Evolutionary conservation across 2,329 filamentous ascomycete genomes (phyloP).

Genomic region (Fusarium dlaminii): DNA sequence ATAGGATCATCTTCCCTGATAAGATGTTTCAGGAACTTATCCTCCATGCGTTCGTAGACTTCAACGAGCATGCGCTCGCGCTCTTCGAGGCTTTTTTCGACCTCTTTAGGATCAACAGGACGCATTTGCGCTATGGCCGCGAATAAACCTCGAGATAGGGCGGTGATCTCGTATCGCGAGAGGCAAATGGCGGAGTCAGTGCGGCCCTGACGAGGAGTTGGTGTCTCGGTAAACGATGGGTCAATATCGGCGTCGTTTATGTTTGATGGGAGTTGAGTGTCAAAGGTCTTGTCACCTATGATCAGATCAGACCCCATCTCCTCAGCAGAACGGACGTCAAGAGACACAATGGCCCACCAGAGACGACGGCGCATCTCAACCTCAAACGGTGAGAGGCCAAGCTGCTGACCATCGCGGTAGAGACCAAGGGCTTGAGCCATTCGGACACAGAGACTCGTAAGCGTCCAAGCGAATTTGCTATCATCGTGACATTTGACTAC

Average conservation of each 20-base stretch:
- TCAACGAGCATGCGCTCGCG: constrained; percentile 32
- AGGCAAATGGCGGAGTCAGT: constrained; percentile 31
- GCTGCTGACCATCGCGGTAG: constrained; percentile 30
- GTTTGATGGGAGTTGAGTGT: constrained; percentile 33
- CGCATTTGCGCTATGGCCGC: constrained; percentile 25
- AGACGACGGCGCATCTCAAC: constrained; percentile 38
- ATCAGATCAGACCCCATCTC: constrained; percentile 35
- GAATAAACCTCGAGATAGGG: constrained; percentile 26
- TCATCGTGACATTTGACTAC: constrained; percentile 35
- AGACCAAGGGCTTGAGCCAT: constrained; percentile 35
- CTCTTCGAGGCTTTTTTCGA: constrained; percentile 33
- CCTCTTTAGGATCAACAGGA: constrained; percentile 20
- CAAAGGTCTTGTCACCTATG: constrained; percentile 25
- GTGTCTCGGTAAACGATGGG: constrained; percentile 22
- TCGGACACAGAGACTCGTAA: constrained; percentile 29
- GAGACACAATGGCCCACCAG: constrained; percentile 31
- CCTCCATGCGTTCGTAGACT: constrained; percentile 34
- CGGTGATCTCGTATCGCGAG: constrained; percentile 25
- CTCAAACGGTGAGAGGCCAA: constrained; percentile 27
- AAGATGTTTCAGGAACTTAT: constrained; percentile 29
- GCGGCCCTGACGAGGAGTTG: constrained; percentile 26
- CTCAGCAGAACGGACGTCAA: constrained; percentile 32
- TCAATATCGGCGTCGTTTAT: constrained; percentile 35
- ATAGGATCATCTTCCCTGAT: constrained; percentile 27
- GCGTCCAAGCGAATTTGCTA: constrained; percentile 31